Percentiles rank a stretch among this genome's conserved stretches.
Evolutionary conservation across 2,329 filamentous ascomycete genomes (phyloP).

Genomic region (Penicillium polonicum): DNA sequence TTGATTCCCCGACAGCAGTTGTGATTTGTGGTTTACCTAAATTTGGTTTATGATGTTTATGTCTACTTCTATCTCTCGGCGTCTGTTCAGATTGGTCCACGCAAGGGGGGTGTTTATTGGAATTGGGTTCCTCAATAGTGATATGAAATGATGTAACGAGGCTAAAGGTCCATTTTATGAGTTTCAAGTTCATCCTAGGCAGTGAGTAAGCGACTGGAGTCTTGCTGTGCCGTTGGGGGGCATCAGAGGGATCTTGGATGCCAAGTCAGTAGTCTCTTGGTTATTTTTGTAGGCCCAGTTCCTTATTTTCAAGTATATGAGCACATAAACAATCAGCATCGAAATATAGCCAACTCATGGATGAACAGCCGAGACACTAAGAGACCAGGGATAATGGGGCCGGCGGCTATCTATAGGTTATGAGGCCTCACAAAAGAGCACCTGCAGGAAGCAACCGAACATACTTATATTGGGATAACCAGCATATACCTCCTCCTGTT

Average conservation of each 20-base stretch:
- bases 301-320: not conserved
- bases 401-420: no score
- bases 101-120: not conserved
- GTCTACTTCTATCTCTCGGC: not conserved
- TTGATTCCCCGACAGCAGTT: slow-evolving; percentile 1
- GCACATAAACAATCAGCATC: not conserved
- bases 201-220: not conserved
- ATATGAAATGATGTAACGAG: slow-evolving; percentile 1
- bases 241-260: not conserved
- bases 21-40: not conserved
- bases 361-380: not conserved
- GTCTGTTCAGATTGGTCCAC: not conserved
- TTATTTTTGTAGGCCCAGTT: no score
- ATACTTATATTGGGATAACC: no score
- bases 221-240: no score
- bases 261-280: not conserved
- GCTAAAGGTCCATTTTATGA: not conserved
- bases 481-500: no score
- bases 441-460: no score
- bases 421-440: no score
- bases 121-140: not conserved
- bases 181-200: not conserved
- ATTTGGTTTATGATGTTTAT: slow-evolving; percentile 4
- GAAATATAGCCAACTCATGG: not conserved
- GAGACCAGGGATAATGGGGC: no score